These are phyloP conservation scores for Russula virescens DNA, from an alignment of 768 basidiomycete species.

Conservation along the genomic window DNA sequence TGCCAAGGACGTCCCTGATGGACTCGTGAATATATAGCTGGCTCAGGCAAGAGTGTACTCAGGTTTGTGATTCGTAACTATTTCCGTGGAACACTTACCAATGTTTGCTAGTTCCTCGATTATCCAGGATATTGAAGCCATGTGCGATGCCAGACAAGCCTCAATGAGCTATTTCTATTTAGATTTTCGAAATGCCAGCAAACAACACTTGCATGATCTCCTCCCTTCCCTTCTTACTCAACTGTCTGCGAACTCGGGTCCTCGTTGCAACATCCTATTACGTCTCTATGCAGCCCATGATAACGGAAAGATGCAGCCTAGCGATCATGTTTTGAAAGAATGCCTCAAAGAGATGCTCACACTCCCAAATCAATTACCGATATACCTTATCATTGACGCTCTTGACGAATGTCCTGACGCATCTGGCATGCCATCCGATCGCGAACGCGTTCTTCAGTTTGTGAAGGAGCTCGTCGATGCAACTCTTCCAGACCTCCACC, in stretches of 20 bases:
- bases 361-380: neutral
- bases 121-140: neutral
- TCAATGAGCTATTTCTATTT: neutral
- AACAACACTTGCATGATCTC: neutral
- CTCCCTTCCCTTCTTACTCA: conserved; percentile 1
- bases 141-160: neutral
- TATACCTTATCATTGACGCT: conserved; percentile 4
- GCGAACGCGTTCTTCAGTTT: neutral
- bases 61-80: neutral
- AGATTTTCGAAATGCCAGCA: neutral
- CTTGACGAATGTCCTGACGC: conserved; percentile 3
- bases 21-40: too few species aligned
- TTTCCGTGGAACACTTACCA: too few species aligned
- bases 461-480: neutral
- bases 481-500: neutral
- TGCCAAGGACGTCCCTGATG: too few species aligned
- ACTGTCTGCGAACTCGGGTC: neutral
- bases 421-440: neutral
- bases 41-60: conserved; percentile 4
- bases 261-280: neutral
- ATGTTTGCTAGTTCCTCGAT: neutral
- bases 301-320: neutral
- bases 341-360: conserved; percentile 5
- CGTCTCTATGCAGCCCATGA: neutral
- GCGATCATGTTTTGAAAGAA: neutral